Base-by-base conservation (phyloP, 1,284 basidiomycete genomes). In the Rhodotorula sp. region DNA sequence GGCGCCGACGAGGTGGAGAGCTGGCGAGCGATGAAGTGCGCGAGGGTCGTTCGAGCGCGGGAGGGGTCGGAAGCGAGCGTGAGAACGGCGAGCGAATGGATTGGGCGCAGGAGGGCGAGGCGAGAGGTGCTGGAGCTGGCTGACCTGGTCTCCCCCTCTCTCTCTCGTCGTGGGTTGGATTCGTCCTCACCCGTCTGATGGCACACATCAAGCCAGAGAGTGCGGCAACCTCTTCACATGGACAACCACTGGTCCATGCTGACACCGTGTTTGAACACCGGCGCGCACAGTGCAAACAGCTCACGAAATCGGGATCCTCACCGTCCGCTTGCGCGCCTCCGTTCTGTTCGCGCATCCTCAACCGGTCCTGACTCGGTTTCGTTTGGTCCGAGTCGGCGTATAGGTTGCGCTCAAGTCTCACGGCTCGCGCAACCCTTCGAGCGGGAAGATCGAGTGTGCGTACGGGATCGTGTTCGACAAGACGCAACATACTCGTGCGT, bases 351-450 rank as follows among this genome's bases (percentile, higher is more conserved):
- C 46, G n/a, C 31, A 1, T 34, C 51, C 53, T 8, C 9, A 24
- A 22, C 28, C 13, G 26, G 22, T 50, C 51, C 53, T 37, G n/a
- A 37, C 44, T 28, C 52, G 11, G 40, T 20, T 24, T 5, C 20
- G 30, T 30, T 16, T 37, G 34, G 0, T 13, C 22, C 34, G 34
- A 6, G 34, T 10, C 34, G 34, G 4, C 6, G 20, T 2, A 2
- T 59, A 73, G 72, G 59, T 62, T 11, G 67, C 72, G 15, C 71
- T 73, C 67, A 64, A 66, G 40, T 44, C 62, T 24, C 60, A 71
- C 47, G 72, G 72, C 7, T 31, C 11, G 10, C 18, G 47, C 11
- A 62, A 70, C 54, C 24, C 37, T 4, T 30, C 20, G 2, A 44
- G 20, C 2, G 67, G 65, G 2, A 37, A 55, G 18, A 57, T 24